A percentile compares a stretch with the other conserved stretches of the same genome.
Evolutionary conservation across 2,329 filamentous ascomycete species (phyloP).

Genomic region (Lasiodiplodia gonubiensis): DNA sequence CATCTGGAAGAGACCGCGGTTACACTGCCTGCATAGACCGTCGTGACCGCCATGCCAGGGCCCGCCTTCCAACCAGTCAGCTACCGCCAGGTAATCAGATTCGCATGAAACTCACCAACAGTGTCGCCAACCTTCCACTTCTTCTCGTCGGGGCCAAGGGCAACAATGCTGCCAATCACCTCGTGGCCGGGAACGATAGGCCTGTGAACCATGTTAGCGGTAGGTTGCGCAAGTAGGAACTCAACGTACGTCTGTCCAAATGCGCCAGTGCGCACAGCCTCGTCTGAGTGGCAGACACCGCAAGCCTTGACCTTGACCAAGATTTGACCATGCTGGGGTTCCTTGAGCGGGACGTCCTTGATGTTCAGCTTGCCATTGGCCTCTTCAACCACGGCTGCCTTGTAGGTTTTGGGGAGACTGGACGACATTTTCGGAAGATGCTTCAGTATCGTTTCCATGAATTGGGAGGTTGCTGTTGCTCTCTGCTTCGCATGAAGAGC

Average conservation of each 20-base stretch:
- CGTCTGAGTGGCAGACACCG: slow-evolving; percentile 73
- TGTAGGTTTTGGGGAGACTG: slow-evolving; percentile 66
- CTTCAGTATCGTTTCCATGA: neutral
- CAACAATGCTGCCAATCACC: slow-evolving; percentile 69
- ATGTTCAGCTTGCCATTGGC: slow-evolving; percentile 60
- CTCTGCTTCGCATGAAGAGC: neutral
- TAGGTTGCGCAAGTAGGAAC: neutral
- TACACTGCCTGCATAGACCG: slow-evolving; percentile 66
- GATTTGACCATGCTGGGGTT: slow-evolving; percentile 63
- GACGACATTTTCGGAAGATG: slow-evolving; percentile 33
- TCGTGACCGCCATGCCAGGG: slow-evolving; percentile 73
- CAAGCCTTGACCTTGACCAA: slow-evolving; percentile 75
- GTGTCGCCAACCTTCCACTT: slow-evolving; percentile 68
- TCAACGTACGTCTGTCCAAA: slow-evolving; percentile 57
- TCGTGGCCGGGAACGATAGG: slow-evolving; percentile 74
- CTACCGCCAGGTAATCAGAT: slow-evolving; percentile 44
- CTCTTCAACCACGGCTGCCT: slow-evolving; percentile 66
- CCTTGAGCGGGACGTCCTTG: slow-evolving; percentile 63
- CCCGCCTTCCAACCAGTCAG: neutral
- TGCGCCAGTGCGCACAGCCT: slow-evolving; percentile 3
- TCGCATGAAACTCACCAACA: slow-evolving; percentile 54
- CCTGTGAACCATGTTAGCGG: slow-evolving; percentile 12
- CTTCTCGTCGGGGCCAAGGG: slow-evolving; percentile 63
- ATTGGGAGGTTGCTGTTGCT: neutral
- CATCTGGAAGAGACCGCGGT: slow-evolving; percentile 69